A percentile compares a stretch with the other conserved stretches of the same genome.
Conservation (phyloP, 352 stramenopile genomes). For the Aphanomyces cochlioides region DNA sequence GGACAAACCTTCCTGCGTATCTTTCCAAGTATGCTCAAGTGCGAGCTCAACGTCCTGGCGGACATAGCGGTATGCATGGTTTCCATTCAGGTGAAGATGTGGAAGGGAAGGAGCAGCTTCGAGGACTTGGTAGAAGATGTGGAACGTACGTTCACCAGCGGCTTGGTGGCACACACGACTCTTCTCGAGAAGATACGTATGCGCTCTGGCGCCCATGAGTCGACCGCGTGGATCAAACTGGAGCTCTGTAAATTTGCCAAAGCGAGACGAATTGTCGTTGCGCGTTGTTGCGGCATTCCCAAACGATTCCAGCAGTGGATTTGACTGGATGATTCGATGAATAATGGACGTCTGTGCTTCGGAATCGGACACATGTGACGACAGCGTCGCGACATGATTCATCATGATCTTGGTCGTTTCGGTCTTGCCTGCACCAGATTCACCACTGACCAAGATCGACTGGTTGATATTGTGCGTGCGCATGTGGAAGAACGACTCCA, state of each 20-base stretch:
- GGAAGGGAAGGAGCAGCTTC: slow-evolving; percentile 40
- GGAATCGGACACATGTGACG: slow-evolving; percentile 62
- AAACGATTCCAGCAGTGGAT: slow-evolving; percentile 82
- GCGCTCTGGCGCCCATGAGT: slow-evolving; percentile 73
- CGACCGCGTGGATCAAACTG: slow-evolving; percentile 70
- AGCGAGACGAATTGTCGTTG: slow-evolving; percentile 83
- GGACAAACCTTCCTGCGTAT: slow-evolving; percentile 82
- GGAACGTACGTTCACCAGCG: slow-evolving; percentile 88
- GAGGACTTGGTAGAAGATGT: slow-evolving; percentile 93
- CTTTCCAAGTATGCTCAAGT: slow-evolving; percentile 35
- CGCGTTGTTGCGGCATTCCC: slow-evolving; percentile 83
- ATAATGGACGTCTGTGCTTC: slow-evolving; percentile 72
- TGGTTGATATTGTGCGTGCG: slow-evolving; percentile 79
- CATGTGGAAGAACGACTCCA: slow-evolving; percentile 85
- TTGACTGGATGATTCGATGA: slow-evolving; percentile 93
- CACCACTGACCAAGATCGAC: slow-evolving; percentile 93
- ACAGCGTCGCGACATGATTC: slow-evolving; percentile 86
- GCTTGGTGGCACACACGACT: slow-evolving; percentile 85
- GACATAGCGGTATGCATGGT: slow-evolving; percentile 60
- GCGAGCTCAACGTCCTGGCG: slow-evolving; percentile 32
- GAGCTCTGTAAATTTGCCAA: slow-evolving; percentile 85
- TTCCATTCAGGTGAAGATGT: slow-evolving; percentile 51
- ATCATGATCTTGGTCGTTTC: slow-evolving; percentile 97
- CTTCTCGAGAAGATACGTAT: slow-evolving; percentile 92
- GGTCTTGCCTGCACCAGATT: slow-evolving; percentile 95